Conservation (phyloP, 148 eudicot species). For the Rheum nobile region DNA sequence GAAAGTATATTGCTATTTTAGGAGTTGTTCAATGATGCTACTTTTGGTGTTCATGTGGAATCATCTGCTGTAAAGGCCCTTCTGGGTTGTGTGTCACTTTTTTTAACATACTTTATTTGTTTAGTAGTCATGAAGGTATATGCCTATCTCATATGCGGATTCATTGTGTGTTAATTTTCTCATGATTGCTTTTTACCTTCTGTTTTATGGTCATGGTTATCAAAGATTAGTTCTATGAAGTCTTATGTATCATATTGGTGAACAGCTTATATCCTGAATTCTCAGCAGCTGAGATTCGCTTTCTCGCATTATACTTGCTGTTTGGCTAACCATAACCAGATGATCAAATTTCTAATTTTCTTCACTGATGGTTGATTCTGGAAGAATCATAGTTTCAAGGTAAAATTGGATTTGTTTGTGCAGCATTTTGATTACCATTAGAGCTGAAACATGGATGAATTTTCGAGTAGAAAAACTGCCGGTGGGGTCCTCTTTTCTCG, state of each 20-base stretch:
- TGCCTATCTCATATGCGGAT: neutral
- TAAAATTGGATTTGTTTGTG: neutral
- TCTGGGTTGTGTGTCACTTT: neutral
- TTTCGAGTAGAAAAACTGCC: slow-evolving; percentile 22
- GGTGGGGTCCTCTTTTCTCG: slow-evolving; percentile 35
- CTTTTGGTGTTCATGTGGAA: neutral
- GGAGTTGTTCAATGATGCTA: neutral
- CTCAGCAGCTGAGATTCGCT: neutral
- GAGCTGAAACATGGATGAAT: slow-evolving; percentile 37
- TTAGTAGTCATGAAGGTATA: neutral
- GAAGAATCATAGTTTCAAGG: neutral
- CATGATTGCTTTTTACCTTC: neutral
- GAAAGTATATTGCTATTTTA: neutral
- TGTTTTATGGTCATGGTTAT: neutral
- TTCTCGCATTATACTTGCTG: neutral
- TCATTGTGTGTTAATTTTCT: neutral
- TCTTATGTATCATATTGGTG: neutral
- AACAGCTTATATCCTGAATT: neutral
- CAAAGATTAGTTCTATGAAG: neutral
- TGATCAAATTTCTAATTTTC: neutral
- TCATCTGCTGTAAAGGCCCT: neutral
- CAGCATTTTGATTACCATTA: neutral
- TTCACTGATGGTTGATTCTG: neutral
- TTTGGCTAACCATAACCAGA: neutral
- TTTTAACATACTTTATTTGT: neutral